These are phyloP conservation scores for Sisymbrium altissimum DNA, from an alignment of 345 rosid genomes.

Conservation along the genomic window DNA sequence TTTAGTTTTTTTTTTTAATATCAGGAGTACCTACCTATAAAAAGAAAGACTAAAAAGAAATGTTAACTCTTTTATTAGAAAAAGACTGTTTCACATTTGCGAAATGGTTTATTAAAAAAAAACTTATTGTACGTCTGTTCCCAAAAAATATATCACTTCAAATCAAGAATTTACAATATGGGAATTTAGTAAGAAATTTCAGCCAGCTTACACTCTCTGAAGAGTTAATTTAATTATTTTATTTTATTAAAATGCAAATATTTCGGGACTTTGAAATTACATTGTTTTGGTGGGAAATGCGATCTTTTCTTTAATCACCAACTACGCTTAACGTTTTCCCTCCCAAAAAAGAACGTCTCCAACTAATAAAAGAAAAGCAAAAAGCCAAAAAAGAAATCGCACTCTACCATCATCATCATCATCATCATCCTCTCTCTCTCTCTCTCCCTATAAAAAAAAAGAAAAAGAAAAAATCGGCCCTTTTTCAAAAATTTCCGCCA, in stretches of 20 bases:
- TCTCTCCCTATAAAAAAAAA: too few relatives aligned
- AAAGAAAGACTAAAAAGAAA: background rate
- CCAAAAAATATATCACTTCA: background rate
- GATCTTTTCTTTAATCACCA: background rate
- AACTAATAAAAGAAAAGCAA: constrained; percentile 26
- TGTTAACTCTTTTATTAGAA: background rate
- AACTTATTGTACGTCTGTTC: background rate
- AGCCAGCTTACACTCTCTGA: too few relatives aligned
- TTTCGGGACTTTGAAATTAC: background rate
- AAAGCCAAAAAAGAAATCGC: constrained; percentile 25
- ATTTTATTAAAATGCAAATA: background rate
- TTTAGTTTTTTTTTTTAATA: background rate
- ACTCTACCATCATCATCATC: constrained; percentile 17
- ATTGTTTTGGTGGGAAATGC: background rate
- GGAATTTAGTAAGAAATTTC: too few relatives aligned
- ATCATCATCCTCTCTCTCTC: background rate
- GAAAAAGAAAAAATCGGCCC: background rate
- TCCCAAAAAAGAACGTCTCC: constrained; percentile 30
- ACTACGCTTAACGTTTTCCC: constrained; percentile 12
- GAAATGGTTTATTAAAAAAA: too few relatives aligned
- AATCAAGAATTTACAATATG: too few relatives aligned
- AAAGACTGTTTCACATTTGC: too few relatives aligned
- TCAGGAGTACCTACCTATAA: background rate
- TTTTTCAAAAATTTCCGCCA: constrained; percentile 29
- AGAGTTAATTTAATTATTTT: background rate